Base-by-base conservation (phyloP, 306 rosid species). In the Albizia julibrissin region DNA sequence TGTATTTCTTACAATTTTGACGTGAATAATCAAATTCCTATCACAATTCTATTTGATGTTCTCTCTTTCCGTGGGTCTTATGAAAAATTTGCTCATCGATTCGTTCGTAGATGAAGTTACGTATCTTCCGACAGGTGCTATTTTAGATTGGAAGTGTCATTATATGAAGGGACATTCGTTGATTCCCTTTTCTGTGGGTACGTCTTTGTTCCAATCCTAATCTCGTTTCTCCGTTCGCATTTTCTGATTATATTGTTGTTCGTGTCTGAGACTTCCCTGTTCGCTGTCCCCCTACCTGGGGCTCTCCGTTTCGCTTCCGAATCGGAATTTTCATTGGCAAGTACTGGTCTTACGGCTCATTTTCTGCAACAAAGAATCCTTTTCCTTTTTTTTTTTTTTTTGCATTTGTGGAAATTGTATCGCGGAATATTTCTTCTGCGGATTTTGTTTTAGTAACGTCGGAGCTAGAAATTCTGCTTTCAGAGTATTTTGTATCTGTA, bases 161-260 rank as follows among this genome's bases (percentile, higher is more conserved):
- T 83, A 43, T 83, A 74, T 80, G 89, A 89, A 87, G 85, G 86
- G 50, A 61, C 89, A 79, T 73, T 84, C 69, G 75, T 69, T 66
- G 61, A 50, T 49, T 87, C 71, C 86, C 29, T 81, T 85, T 80
- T 46, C 73, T 80, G 6, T 85, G 15, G 95, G 92, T 87, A 81
- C 68, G 87, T 75, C 50, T 79, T 40, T 70, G 44, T 56, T 72
- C 77, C 69, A 90, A 87, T 91, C 94, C 92, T 89, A 86, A 56
- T 50, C 33, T 66, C 34, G 21, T 18, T 73, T 29, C 49, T 5
- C 37, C 11, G 54, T 76, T 12, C 43, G 56, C 44, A 39, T 42
- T 54, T 39, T 24, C 40, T 83, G 72, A 27, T 64, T 40, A 15
- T n/a, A 16, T 34, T 26, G 40, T 47, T 50, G n/a, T 19, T 66